Evolutionary conservation across 805 yeast species (phyloP), one percentile per base, ranked within the genome.

Genomic region (Dipodascus albidus): DNA sequence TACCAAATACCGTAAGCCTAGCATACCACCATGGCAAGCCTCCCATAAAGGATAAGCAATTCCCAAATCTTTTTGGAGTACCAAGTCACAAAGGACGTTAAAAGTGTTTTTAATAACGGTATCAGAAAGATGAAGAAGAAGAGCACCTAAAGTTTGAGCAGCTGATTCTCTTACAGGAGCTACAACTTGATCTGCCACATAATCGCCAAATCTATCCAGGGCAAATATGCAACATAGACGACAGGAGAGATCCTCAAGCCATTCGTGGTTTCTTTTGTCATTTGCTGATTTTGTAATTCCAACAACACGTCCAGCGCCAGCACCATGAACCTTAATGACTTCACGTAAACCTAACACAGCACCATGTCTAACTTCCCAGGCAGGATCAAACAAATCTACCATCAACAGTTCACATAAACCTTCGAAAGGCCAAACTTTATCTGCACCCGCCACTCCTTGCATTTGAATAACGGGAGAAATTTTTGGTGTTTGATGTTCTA

Each of bases 141-240:
- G 70, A 1, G 96, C 96, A 15, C 96, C 98, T 50, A 93, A 70
- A 0, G 96, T 81, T 68, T 93, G 99, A 0, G 96, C 97, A 24
- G 91, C 88, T 35, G 96, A 88, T 69, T 95, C 99, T 64, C 99
- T 74, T 2, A 93, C 98, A 1, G 99, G 99, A 0, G 98, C 98
- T 41, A 93, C 95, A 14, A 93, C 99, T 3, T 96, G 95, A 64
- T 93, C 99, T 47, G 95, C 84, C 31, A 93, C 96, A 67, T 87
- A 93, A 71, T 93, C 99, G 49, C 97, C 98, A 69, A 93, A 93
- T 60, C 98, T 72, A 69, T 93, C 99, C 52, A 93, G 72, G 2
- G 97, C 91, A 67, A 93, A 87, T 11, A 93, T 73, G 3, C 95
- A 85, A 62, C 95, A 75, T 49, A 93, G 65, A 57, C 97, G 76